These are phyloP conservation scores for Neoboletus brunneissimus DNA, from an alignment of 768 basidiomycete genomes.

Conservation along the genomic window DNA sequence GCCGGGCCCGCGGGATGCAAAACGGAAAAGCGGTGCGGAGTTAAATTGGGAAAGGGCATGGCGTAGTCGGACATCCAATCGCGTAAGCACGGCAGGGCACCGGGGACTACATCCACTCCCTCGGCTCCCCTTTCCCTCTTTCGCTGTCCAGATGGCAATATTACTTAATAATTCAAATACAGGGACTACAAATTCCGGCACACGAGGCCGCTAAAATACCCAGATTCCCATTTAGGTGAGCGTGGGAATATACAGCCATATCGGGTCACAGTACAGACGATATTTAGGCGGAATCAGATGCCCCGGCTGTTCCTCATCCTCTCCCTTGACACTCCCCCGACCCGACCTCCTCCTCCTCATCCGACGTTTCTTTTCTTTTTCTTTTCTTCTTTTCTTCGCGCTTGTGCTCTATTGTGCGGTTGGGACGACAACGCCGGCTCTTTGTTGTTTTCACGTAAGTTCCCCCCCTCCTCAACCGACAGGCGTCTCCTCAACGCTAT, in stretches of 20 bases:
- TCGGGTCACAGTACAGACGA: slow-evolving; percentile 10
- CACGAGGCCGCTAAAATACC: slow-evolving; percentile 33
- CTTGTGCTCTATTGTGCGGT: slow-evolving; percentile 36
- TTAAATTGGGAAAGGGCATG: slow-evolving; percentile 21
- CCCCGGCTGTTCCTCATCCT: slow-evolving; percentile 30
- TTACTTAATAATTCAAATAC: slow-evolving; percentile 29
- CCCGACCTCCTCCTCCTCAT: slow-evolving; percentile 34
- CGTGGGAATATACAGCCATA: slow-evolving; percentile 10
- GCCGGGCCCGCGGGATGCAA: slow-evolving; percentile 30
- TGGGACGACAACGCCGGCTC: slow-evolving; percentile 30
- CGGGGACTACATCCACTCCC: slow-evolving; percentile 19
- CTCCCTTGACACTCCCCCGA: slow-evolving; percentile 21
- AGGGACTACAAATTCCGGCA: slow-evolving; percentile 34
- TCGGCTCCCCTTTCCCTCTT: slow-evolving; percentile 8
- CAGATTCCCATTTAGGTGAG: slow-evolving; percentile 11
- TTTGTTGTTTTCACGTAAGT: slow-evolving; percentile 36
- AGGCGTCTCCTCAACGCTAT: slow-evolving; percentile 4
- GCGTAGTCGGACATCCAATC: slow-evolving; percentile 19
- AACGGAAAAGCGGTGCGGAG: slow-evolving; percentile 18
- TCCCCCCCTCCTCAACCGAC: background rate
- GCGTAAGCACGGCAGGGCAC: slow-evolving; percentile 25
- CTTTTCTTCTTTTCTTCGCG: slow-evolving; percentile 26
- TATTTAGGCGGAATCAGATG: slow-evolving; percentile 36
- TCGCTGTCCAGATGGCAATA: slow-evolving; percentile 22
- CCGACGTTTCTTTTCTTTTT: slow-evolving; percentile 38